These are phyloP conservation scores for Pseudocohnilembus persalinus DNA, from an alignment of 169 alveolate genomes.

Conservation along the genomic window DNA sequence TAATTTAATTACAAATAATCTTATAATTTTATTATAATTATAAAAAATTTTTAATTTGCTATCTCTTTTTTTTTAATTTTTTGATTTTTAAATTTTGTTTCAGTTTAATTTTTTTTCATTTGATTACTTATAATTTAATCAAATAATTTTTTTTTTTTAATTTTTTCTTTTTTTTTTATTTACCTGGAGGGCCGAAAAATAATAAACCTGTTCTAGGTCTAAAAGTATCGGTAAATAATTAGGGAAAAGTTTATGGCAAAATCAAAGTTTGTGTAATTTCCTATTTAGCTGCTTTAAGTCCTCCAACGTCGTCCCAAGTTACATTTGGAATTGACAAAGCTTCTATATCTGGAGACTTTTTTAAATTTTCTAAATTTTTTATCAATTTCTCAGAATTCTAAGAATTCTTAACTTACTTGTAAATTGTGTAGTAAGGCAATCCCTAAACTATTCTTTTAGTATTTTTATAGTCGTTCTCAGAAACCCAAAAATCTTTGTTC, in stretches of 20 bases:
- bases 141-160: too few relatives aligned
- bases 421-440: background rate
- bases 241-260: constrained; percentile 75
- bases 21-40: too few relatives aligned
- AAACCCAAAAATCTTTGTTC: background rate
- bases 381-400: background rate
- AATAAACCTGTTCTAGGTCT: constrained; percentile 65
- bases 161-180: too few relatives aligned
- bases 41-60: too few relatives aligned
- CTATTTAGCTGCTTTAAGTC: constrained; percentile 83
- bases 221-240: constrained; percentile 60
- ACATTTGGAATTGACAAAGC: constrained; percentile 46
- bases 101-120: too few relatives aligned
- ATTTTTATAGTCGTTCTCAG: background rate
- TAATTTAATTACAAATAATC: too few relatives aligned
- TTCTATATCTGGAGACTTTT: constrained; percentile 17
- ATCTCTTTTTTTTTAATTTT: too few relatives aligned
- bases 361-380: constrained; percentile 8
- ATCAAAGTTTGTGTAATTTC: constrained; percentile 73
- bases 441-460: background rate
- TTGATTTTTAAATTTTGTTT: too few relatives aligned
- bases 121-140: too few relatives aligned
- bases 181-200: constrained; percentile 26
- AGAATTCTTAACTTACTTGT: background rate
- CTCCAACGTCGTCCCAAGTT: constrained; percentile 89